Conservation (phyloP, 148 eudicot genomes). For the Chenopodium quinoa region DNA sequence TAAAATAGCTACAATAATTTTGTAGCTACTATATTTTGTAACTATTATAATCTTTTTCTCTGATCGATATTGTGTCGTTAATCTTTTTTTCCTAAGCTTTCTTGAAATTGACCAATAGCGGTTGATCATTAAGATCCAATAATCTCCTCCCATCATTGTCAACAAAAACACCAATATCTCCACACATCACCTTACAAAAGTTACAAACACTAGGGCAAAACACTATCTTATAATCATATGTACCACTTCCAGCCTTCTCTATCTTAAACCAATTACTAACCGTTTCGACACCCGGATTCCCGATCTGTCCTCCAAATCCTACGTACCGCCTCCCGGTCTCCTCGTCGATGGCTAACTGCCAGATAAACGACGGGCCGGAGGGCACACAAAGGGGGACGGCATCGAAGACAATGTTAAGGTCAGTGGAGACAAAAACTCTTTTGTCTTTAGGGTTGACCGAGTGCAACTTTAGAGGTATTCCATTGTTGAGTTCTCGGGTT, state of each 20-base stretch:
- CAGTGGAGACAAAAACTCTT: constrained; percentile 24
- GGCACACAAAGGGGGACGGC: constrained; percentile 40
- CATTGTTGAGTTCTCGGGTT: constrained; percentile 21
- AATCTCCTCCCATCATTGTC: constrained; percentile 23
- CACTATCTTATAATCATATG: constrained; percentile 45
- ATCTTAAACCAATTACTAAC: constrained; percentile 56
- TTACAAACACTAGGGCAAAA: constrained; percentile 57
- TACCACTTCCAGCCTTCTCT: constrained; percentile 25
- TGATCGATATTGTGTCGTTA: no score
- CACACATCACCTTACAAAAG: constrained; percentile 47
- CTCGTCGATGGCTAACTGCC: constrained; percentile 33
- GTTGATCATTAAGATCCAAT: constrained; percentile 24
- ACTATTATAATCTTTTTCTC: no score
- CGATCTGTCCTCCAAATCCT: constrained; percentile 36
- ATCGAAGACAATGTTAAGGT: constrained; percentile 41
- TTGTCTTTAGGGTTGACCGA: constrained; percentile 29
- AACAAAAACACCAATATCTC: constrained; percentile 45
- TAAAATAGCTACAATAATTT: no score
- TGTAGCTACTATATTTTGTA: no score
- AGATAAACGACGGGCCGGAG: constrained; percentile 12
- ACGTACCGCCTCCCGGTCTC: constrained; percentile 37
- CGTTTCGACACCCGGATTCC: constrained; percentile 31
- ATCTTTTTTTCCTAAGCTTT: constrained; percentile 16
- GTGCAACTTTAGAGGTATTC: constrained; percentile 35
- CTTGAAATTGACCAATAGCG: constrained; percentile 26